Conservation (phyloP, 352 stramenopile species). For the Phytophthora hybrid region DNA sequence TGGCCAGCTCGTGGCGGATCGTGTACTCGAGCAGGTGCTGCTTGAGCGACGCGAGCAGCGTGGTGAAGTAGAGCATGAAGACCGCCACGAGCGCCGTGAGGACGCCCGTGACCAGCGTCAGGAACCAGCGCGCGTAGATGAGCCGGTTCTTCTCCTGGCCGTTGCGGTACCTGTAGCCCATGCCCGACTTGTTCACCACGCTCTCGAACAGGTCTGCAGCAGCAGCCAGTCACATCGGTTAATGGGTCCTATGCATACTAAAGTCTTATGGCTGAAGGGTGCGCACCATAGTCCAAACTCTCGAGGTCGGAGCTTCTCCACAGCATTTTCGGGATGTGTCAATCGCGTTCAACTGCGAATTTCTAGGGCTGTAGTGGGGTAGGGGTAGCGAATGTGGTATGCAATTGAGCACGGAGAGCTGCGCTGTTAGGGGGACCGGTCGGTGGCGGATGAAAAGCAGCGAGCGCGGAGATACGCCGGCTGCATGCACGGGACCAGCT, state of each 20-base stretch:
- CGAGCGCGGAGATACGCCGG: neutral
- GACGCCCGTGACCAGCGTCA: conserved; percentile 79
- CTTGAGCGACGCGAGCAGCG: conserved; percentile 72
- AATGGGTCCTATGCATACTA: neutral
- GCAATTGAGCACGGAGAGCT: neutral
- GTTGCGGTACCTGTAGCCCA: conserved; percentile 84
- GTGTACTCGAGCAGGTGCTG: conserved; percentile 70
- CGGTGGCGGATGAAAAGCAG: neutral
- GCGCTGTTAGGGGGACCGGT: neutral
- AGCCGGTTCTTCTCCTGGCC: conserved; percentile 83
- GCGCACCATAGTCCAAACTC: conserved; percentile 84
- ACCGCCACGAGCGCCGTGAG: conserved; percentile 80
- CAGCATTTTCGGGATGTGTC: conserved; percentile 46
- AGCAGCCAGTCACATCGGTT: neutral
- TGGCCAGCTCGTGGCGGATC: conserved; percentile 65
- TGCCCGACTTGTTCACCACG: conserved; percentile 88
- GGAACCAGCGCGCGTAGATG: conserved; percentile 84
- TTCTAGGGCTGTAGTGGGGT: neutral
- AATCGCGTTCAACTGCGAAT: conserved; percentile 16
- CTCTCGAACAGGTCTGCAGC: conserved; percentile 83
- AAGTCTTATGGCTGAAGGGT: neutral
- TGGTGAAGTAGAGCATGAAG: conserved; percentile 85
- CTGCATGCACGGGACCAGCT: conserved; percentile 12
- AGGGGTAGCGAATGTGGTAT: neutral
- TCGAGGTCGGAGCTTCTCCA: conserved; percentile 80